Conservation (phyloP, 2,329 filamentous ascomycete genomes). For the Teratosphaeria epicoccoides region DNA sequence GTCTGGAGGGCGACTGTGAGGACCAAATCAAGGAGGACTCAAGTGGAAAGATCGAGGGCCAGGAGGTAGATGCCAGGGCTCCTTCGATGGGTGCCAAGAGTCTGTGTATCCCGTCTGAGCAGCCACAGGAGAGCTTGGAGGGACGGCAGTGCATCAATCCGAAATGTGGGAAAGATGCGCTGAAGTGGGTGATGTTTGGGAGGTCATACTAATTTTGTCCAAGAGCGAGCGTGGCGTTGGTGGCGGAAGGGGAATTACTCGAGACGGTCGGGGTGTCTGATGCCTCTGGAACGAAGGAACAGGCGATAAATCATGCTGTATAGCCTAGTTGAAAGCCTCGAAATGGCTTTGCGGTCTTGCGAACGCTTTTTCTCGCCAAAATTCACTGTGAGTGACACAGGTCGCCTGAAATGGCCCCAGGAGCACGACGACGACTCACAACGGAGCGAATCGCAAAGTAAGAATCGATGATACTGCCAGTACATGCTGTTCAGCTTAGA, state of each 20-base stretch:
- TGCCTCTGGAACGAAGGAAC: no score
- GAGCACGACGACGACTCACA: neutral
- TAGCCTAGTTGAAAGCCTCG: no score
- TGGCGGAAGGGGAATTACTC: neutral
- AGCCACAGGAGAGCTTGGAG: conserved; percentile 57
- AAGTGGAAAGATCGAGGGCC: conserved; percentile 55
- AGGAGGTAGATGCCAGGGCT: conserved; percentile 58
- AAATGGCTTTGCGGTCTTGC: no score
- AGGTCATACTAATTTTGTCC: conserved; percentile 30
- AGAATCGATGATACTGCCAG: neutral
- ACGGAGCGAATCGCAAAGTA: neutral
- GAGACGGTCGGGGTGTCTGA: no score
- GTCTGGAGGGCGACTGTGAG: conserved; percentile 73
- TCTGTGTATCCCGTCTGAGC: conserved; percentile 71
- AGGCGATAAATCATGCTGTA: no score
- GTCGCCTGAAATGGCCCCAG: no score
- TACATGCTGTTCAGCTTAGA: neutral
- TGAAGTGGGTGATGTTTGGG: conserved; percentile 90
- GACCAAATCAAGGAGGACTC: conserved; percentile 92
- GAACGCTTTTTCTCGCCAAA: no score
- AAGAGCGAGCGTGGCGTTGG: neutral
- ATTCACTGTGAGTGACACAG: neutral
- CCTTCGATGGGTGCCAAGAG: conserved; percentile 69
- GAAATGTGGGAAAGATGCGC: conserved; percentile 63
- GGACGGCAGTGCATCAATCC: conserved; percentile 90